These are phyloP conservation scores for Penicillium sp. DNA, from an alignment of 2,329 filamentous ascomycete genomes.

Conservation along the genomic window DNA sequence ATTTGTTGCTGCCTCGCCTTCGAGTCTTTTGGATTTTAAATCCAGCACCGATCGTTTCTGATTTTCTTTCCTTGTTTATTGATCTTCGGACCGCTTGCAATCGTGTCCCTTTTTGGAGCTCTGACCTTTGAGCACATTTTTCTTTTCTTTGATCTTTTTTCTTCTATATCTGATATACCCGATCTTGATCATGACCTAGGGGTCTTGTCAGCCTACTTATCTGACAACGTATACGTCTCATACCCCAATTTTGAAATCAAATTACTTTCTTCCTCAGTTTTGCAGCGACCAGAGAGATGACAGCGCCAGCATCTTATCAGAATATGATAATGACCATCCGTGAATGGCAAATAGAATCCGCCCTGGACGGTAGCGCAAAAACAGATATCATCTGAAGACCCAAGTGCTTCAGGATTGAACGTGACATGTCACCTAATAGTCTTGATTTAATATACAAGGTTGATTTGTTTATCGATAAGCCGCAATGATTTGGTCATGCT, in stretches of 20 bases:
- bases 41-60: not conserved
- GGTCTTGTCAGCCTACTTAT: not conserved
- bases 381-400: too few relatives aligned
- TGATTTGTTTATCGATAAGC: too few relatives aligned
- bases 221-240: not conserved
- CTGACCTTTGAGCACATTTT: not conserved
- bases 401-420: too few relatives aligned
- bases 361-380: too few relatives aligned
- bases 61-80: not conserved
- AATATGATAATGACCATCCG: too few relatives aligned
- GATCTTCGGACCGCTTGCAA: not conserved
- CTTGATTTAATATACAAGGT: too few relatives aligned
- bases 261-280: not conserved
- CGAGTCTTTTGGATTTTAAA: not conserved
- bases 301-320: too few relatives aligned
- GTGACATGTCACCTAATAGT: too few relatives aligned
- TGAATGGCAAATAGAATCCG: too few relatives aligned
- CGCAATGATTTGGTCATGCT: too few relatives aligned
- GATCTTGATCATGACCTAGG: not conserved
- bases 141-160: not conserved
- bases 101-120: not conserved
- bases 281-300: not conserved
- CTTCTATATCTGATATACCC: slow-evolving; percentile 5
- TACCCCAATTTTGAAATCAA: not conserved
- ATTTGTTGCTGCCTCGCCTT: not conserved